Percentiles rank a stretch among this genome's conserved stretches.
Conservation (phyloP, 2,329 filamentous ascomycete genomes). For the Cladorrhinum sp. region DNA sequence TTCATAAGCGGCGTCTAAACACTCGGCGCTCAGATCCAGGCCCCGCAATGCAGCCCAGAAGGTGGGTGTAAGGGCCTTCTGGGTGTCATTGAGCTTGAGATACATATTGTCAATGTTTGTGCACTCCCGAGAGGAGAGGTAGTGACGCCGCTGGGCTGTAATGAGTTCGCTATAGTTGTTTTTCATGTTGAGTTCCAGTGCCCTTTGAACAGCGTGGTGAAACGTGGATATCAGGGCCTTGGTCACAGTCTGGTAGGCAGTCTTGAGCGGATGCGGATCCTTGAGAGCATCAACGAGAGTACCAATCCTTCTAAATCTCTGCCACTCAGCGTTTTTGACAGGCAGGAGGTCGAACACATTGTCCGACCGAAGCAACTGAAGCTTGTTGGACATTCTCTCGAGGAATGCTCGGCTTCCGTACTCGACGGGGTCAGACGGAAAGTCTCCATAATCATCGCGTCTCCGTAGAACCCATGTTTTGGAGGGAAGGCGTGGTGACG, state of each 20-base stretch:
- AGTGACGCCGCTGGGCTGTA: constrained; percentile 38
- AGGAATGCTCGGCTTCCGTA: constrained; percentile 55
- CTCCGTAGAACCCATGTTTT: constrained; percentile 29
- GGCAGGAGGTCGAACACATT: constrained; percentile 30
- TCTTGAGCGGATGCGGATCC: not conserved
- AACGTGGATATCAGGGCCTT: constrained; percentile 13
- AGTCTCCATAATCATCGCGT: constrained; percentile 51
- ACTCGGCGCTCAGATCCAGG: not conserved
- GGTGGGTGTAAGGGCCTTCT: constrained; percentile 37
- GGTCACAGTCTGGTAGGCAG: constrained; percentile 14
- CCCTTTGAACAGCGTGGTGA: constrained; percentile 4
- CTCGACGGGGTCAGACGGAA: constrained; percentile 44
- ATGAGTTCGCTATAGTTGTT: constrained; percentile 16
- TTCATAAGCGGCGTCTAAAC: not conserved
- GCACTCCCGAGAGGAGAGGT: constrained; percentile 34
- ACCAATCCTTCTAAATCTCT: constrained; percentile 23
- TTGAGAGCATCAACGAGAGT: constrained; percentile 8
- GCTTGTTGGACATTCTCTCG: constrained; percentile 40
- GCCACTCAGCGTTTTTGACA: constrained; percentile 35
- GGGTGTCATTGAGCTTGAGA: constrained; percentile 29
- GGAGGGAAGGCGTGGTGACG: constrained; percentile 4
- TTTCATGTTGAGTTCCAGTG: not conserved
- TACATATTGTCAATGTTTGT: constrained; percentile 27
- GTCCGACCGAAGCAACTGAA: constrained; percentile 34
- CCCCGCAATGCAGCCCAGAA: constrained; percentile 34